Base-by-base conservation (phyloP, 345 rosid genomes). In the Ceriops tagal region DNA sequence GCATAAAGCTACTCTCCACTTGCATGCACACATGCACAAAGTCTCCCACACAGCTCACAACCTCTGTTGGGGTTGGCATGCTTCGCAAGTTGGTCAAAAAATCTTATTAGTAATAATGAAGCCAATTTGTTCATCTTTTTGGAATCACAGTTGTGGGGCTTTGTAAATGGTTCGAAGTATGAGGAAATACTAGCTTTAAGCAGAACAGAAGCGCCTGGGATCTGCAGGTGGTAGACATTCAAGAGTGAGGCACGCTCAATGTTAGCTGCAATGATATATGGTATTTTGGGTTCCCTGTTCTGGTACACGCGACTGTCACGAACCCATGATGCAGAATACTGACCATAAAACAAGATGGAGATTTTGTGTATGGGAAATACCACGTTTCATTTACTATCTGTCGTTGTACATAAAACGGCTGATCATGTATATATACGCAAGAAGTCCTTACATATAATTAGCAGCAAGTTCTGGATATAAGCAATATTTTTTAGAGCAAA, bases 111-210 rank as follows among this genome's bases (percentile, higher is more conserved):
- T 24, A 64, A 7, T 20, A 39, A 55, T 27, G 24, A 35, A 20
- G 30, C 28, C 58, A 46, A 15, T 53, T 35, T 67, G 37, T 49
- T 10, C 49, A 20, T 27, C 35, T 57, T n/a, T 61, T 18, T 21
- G 53, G 55, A 21, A 32, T 56, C 71, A 80, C 86, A 95, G 99
- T 78, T 95, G 59, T 92, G 97, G 99, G 96, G 97, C 24, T 95
- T 95, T 74, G 93, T 92, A 3, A 78, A 89, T 72, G 88, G 86
- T 62, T 83, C 99, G 32, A 88, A 84, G 77, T 95, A 88, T 1
- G 99, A 95, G 61, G 99, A 95, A 78, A 71, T 90, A 30, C 89
- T 89, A 58, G 82, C 96, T 69, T 74, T 74, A 58, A 87, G 92
- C 84, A 81, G 79, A 83, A 85, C 69, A 11, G 87, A 71, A 69